Conservation (phyloP, 495 filamentous ascomycete species). For the Lasiosphaeria ovina region DNA sequence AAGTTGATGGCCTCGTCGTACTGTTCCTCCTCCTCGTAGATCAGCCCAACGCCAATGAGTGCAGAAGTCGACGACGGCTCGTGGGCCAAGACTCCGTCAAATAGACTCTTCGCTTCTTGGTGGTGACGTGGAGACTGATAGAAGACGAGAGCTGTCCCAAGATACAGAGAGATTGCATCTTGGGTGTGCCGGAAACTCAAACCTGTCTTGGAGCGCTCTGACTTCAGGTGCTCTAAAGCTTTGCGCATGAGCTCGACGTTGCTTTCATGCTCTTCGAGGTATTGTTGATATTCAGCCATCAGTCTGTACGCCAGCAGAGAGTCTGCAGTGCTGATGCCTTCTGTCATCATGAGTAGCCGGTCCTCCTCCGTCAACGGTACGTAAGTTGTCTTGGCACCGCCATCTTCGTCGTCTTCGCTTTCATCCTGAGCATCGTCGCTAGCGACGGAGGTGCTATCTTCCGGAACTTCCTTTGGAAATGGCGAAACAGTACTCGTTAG, state of each 20-base stretch:
- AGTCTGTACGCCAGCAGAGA: slow-evolving; percentile 83
- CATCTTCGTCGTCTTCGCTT: slow-evolving; percentile 54
- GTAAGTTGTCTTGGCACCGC: slow-evolving; percentile 46
- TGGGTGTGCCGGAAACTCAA: slow-evolving; percentile 61
- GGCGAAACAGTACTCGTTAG: slow-evolving; percentile 81
- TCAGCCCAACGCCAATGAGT: slow-evolving; percentile 84
- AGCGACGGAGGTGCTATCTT: slow-evolving; percentile 14
- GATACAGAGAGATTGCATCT: slow-evolving; percentile 70
- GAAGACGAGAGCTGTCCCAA: slow-evolving; percentile 80
- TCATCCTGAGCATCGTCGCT: slow-evolving; percentile 34
- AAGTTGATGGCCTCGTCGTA: slow-evolving; percentile 76
- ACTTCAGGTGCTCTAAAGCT: slow-evolving; percentile 58
- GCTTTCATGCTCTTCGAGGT: slow-evolving; percentile 82
- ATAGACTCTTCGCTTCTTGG: slow-evolving; percentile 77
- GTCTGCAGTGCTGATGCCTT: slow-evolving; percentile 69
- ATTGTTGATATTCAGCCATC: slow-evolving; percentile 79
- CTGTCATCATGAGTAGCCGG: slow-evolving; percentile 74
- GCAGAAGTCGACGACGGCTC: slow-evolving; percentile 72
- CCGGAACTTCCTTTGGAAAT: slow-evolving; percentile 53
- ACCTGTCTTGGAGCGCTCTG: slow-evolving; percentile 63
- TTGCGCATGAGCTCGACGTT: slow-evolving; percentile 75
- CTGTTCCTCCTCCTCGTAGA: slow-evolving; percentile 89
- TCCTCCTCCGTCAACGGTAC: slow-evolving; percentile 64
- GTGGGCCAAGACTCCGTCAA: slow-evolving; percentile 71
- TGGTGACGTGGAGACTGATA: slow-evolving; percentile 90